A percentile compares a stretch with the other conserved stretches of the same genome.
These are phyloP conservation scores for Annona squamosa DNA, from an alignment of 164 flowering plant genomes.

Conservation along the genomic window DNA sequence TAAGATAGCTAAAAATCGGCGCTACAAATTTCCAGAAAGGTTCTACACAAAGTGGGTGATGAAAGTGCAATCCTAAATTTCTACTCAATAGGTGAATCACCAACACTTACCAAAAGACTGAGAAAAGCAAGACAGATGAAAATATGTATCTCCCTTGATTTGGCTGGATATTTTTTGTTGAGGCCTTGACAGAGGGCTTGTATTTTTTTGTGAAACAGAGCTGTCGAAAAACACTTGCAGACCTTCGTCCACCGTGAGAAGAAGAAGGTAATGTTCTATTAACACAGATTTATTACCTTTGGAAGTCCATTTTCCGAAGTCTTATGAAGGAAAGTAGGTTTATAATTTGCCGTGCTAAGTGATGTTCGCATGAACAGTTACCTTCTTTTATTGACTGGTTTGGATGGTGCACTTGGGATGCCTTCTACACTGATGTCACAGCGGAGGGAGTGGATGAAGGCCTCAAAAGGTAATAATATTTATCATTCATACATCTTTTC, in stretches of 20 bases:
- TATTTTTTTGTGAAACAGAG: constrained; percentile 41
- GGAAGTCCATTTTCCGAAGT: not conserved
- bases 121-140: not conserved
- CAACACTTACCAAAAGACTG: not conserved
- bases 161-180: too few species aligned
- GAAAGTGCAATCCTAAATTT: too few species aligned
- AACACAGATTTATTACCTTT: not conserved
- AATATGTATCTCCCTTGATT: too few species aligned
- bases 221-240: constrained; percentile 75
- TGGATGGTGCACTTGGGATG: constrained; percentile 99
- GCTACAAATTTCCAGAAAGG: too few species aligned
- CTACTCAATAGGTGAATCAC: not conserved
- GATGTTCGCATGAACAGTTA: constrained; percentile 31
- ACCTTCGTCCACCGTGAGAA: constrained; percentile 82
- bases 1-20: too few species aligned
- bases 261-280: constrained; percentile 54
- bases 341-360: not conserved
- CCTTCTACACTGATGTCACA: constrained; percentile 95
- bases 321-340: not conserved
- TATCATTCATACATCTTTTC: not conserved
- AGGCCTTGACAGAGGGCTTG: not conserved
- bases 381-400: constrained; percentile 93
- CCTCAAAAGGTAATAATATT: constrained; percentile 50
- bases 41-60: too few species aligned
- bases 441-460: constrained; percentile 93